Conservation (phyloP, 768 basidiomycete genomes). For the Suillus fuscotomentosus region DNA sequence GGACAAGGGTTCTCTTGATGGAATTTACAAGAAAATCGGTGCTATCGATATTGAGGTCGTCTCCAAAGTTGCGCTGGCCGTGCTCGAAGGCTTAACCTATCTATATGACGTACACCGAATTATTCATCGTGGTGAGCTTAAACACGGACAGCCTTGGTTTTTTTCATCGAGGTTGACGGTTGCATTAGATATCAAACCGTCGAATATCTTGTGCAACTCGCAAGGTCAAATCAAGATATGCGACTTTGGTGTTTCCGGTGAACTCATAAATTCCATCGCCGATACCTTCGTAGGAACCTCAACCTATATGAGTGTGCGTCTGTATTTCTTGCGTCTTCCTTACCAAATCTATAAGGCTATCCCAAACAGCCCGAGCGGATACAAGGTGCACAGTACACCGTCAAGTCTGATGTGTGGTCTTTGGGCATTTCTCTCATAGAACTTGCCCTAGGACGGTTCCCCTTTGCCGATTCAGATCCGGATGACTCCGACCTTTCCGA, state of each 20-base stretch:
- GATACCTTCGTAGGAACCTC: conserved; percentile 99
- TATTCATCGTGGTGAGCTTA: conserved; percentile 90
- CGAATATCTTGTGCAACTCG: conserved; percentile 95
- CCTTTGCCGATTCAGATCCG: conserved; percentile 81
- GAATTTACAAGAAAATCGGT: conserved; percentile 95
- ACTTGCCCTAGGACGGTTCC: conserved; percentile 94
- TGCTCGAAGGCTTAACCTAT: conserved; percentile 93
- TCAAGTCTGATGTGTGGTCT: conserved; percentile 99
- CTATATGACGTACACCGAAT: conserved; percentile 97
- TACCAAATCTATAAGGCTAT: conserved; percentile 13
- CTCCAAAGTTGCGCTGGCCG: conserved; percentile 91
- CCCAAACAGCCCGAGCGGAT: conserved; percentile 89
- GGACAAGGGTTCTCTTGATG: conserved; percentile 93
- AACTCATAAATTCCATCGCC: conserved; percentile 97
- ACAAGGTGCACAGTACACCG: conserved; percentile 96
- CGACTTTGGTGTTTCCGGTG: conserved; percentile 98
- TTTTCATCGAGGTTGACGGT: conserved; percentile 15
- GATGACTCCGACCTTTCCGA: conserved; percentile 80
- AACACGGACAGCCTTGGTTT: not conserved
- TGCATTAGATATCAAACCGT: conserved; percentile 91
- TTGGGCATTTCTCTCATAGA: conserved; percentile 96
- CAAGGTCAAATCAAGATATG: conserved; percentile 97
- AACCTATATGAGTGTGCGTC: conserved; percentile 97
- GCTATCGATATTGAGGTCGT: conserved; percentile 92
- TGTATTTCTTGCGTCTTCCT: conserved; percentile 11